A percentile compares a stretch with the other conserved stretches of the same genome.
These are phyloP conservation scores for Thelonectria olida DNA, from an alignment of 2,329 filamentous ascomycete species.

Conservation along the genomic window DNA sequence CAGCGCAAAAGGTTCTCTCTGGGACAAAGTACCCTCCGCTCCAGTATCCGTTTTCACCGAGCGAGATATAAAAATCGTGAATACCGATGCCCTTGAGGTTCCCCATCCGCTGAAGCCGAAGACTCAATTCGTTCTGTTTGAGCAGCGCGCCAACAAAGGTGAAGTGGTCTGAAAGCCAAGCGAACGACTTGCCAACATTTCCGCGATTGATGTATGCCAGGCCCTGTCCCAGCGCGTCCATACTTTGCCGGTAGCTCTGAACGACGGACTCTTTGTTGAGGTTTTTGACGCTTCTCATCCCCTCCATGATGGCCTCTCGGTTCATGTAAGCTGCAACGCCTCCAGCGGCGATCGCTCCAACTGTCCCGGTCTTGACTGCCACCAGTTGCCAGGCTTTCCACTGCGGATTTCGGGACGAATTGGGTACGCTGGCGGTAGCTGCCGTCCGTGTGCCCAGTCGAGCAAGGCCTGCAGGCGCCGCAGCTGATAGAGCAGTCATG, in stretches of 20 bases:
- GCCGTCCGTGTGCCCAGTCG: conserved; percentile 33
- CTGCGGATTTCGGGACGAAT: conserved; percentile 44
- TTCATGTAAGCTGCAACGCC: conserved; percentile 85
- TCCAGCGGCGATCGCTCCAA: conserved; percentile 82
- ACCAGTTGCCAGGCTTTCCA: conserved; percentile 69
- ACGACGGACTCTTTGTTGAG: conserved; percentile 58
- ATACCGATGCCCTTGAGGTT: conserved; percentile 72
- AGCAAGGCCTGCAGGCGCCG: conserved; percentile 57
- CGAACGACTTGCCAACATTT: conserved; percentile 73
- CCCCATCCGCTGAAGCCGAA: conserved; percentile 71
- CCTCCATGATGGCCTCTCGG: conserved; percentile 70
- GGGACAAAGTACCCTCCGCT: conserved; percentile 67
- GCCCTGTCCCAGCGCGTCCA: conserved; percentile 61
- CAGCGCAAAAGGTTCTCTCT: conserved; percentile 82
- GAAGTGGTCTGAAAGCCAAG: conserved; percentile 83
- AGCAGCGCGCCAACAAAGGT: conserved; percentile 86
- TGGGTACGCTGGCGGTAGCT: conserved; percentile 29
- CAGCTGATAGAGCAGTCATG: conserved; percentile 62
- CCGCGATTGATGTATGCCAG: conserved; percentile 66
- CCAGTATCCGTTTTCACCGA: conserved; percentile 77
- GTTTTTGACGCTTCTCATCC: conserved; percentile 56
- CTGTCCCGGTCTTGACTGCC: conserved; percentile 83
- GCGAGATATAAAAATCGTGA: conserved; percentile 78
- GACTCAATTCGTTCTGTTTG: conserved; percentile 75
- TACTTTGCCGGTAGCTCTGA: conserved; percentile 58